Base-by-base conservation (phyloP, 2,329 filamentous ascomycete genomes). In the Myriosclerotinia scirpicola region DNA sequence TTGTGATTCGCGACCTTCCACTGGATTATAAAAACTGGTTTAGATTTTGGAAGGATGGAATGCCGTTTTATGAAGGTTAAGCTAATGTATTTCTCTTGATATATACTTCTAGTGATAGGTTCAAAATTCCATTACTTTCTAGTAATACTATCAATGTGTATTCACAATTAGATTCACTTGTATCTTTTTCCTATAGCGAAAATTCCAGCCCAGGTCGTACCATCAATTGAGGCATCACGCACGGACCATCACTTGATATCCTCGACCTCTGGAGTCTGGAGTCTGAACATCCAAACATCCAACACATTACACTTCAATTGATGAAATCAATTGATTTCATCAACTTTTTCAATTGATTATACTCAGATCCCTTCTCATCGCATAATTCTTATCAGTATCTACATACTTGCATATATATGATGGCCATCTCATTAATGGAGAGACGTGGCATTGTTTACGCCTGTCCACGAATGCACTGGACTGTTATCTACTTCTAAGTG, bases 1-100 rank as follows among this genome's bases (percentile, higher is more conserved):
- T 74, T 79, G 77, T 58, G 79, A 79, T 73, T 81, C 79, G 77
- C 81, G 59, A 66, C 69, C 70, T 69, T 76, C 74, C 50, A 76
- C 72, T 26, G 44, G 30, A 20, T 50, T 36, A 26, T 50, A n/a
- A 38, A n/a, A 60, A 48, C n/a, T 22, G 20, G 12, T 48, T 3
- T 34, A 9, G 7, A 34, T 8, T 1, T 34, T 34, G 54, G 14
- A 12, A 9, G 38, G 26, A 36, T 48, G 30, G 22, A 34, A n/a
- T 22, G 34, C 14, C 5, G 17, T 20, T 17, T 12, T 11, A 34
- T n/a, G 11, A 34, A 34, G 40, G 30, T 17, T 30, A 26, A 26
- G 2, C 26, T 26, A 34, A 46, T 46, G 1, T n/a, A 14, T 30
- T 1, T 12, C 12, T 48, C 1, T 56, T 17, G 17, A 15, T 36